Base-by-base conservation (phyloP, 257 asterid species). In the Leonotis leonurus region DNA sequence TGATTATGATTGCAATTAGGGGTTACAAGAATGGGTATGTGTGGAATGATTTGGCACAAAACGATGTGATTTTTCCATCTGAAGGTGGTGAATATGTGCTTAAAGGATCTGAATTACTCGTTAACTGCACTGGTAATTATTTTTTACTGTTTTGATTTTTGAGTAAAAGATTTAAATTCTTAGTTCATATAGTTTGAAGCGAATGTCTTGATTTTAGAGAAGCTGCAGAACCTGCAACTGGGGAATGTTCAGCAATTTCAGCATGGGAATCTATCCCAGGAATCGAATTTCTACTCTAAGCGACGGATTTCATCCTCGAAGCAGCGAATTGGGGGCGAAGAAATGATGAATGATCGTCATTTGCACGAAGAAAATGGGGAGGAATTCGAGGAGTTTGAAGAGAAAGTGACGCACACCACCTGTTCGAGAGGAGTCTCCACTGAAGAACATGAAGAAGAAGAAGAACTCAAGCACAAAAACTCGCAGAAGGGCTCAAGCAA, bases 11-110 rank as follows among this genome's bases (percentile, higher is more conserved):
- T 10, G 33, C 16, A 33, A 37, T 44, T 46, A 90, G 98, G 95
- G 78, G 87, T 77, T 91, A 88, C 85, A 91, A 88, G 75, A 91
- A 80, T 66, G 98, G 98, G 0, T 91, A 82, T 67, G 96, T 91
- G 5, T 91, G 98, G 98, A 85, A 91, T 81, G 98, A 88, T 66
- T 78, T 91, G 63, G 65, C 75, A 0, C 92, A 76, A 48, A 82
- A 78, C 65, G 98, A 91, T 46, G 74, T 76, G 6, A 81, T 91
- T 60, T 76, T 64, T 54, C 95, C 96, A 18, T 79, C 85, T 1
- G 92, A 88, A 76, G 94, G 96, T 37, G 85, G 85, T 59, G 98
- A 91, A 70, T 88, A 85, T 71, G 83, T 88, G 0, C 95, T 91
- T 68, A 91, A 91, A 75, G 98, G 96, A 4, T 88, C 94, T 30